phyloP scores from a whole-genome alignment of 1,139 yeast species.

The Pichia kudriavzevii region DNA sequence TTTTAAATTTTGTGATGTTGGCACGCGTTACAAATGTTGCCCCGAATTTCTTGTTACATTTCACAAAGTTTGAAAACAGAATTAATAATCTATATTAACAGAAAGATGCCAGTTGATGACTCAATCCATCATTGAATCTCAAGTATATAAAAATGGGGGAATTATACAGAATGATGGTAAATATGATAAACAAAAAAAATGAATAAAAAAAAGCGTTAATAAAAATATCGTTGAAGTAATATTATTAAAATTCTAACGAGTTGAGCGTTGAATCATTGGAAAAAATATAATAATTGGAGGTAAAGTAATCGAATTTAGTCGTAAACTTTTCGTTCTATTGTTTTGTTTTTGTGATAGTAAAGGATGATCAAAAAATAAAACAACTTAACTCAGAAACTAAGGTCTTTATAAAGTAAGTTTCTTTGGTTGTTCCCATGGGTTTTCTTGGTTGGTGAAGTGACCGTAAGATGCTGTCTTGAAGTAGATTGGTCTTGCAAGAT shows the following conservation, averaged over 20 bases:
- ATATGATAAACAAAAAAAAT: constrained; percentile 1
- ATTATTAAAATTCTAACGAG: constrained; percentile 13
- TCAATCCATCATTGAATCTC: constrained; percentile 19
- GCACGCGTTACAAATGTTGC: too few relatives aligned
- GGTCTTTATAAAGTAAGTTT: constrained; percentile 55
- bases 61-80: not conserved
- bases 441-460: constrained; percentile 98
- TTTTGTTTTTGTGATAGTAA: constrained; percentile 6
- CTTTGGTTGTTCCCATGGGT: constrained; percentile 98
- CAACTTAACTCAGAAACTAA: too few relatives aligned
- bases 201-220: constrained; percentile 1
- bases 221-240: constrained; percentile 10
- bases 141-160: constrained; percentile 7
- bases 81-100: constrained; percentile 14
- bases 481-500: constrained; percentile 98
- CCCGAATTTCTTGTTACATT: too few relatives aligned
- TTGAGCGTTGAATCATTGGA: constrained; percentile 13
- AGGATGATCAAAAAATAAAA: constrained; percentile 3
- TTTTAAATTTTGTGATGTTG: too few relatives aligned
- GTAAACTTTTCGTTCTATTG: not conserved
- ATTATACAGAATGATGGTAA: constrained; percentile 13
- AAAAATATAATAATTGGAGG: constrained; percentile 1
- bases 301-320: not conserved
- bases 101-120: constrained; percentile 22
- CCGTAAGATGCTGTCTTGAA: constrained; percentile 98